Evolutionary conservation across 176 grass and related monocot genomes (phyloP), one percentile per base, ranked within the genome.

Genomic region (Saccharum spontaneum): DNA sequence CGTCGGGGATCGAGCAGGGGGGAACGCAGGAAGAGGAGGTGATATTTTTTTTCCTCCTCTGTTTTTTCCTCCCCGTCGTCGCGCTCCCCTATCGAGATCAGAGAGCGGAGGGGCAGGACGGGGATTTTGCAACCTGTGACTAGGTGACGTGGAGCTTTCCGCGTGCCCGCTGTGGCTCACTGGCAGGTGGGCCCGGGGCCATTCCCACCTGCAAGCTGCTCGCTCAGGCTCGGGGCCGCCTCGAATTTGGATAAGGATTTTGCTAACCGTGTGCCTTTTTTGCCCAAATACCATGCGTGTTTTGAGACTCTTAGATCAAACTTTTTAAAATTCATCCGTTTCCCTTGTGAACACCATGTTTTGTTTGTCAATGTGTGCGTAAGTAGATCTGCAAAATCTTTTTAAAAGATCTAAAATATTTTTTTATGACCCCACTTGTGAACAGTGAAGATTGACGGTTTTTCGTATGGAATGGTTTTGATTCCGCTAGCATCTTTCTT

Each of bases 1-100:
- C 48, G 85, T 16, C 81, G 52, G 81, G 88, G 81, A 81, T 91
- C 89, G 89, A 87, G 70, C 63, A 81, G 64, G 85, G 85, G 78
- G 63, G 62, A 81, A 75, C 81, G 70, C 81, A 84, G 52, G 70
- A 84, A 91, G 76, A 91, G 69, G 80, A 87, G 82, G 81, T 70
- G 89, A 80, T 55, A 77, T 87, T 80, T 84, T 90, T 74, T 76
- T 50, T 26, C 67, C 49, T 23, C 55, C 55, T 61, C 38, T 87
- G 34, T 83, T 90, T 90, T 85, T 78, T 82, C 70, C 65, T 81
- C 46, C 70, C 80, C 81, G 52, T 81, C 80, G 61, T 84, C 63
- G 85, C 44, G 54, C 64, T 87, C 44, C 81, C 85, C 89, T 70
- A 90, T 64, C 80, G 85, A 84, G 85, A 79, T 79, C 62, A 80